Conservation (phyloP, 345 rosid genomes). For the Citrus reticulata region DNA sequence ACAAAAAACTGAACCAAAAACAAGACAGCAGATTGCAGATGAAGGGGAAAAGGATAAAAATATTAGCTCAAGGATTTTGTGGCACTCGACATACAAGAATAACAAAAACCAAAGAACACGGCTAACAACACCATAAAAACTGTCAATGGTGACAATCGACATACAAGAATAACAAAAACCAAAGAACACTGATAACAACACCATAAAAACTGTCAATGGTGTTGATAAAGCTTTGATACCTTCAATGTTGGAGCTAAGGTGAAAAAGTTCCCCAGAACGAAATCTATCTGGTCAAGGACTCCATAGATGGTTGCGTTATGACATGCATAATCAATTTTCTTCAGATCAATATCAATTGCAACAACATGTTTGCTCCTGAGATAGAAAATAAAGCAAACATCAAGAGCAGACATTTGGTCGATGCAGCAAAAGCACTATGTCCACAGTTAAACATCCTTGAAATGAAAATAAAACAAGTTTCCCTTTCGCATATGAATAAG, state of each 20-base stretch:
- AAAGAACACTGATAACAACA: background rate
- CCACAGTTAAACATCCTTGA: background rate
- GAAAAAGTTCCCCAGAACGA: slow-evolving; percentile 73
- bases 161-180: background rate
- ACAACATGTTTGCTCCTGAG: slow-evolving; percentile 68
- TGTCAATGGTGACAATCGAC: background rate
- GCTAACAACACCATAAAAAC: background rate
- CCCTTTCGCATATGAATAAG: background rate
- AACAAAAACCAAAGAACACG: background rate
- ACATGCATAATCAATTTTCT: slow-evolving; percentile 69
- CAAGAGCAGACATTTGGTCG: background rate
- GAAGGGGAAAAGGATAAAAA: background rate
- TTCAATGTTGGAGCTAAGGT: slow-evolving; percentile 62
- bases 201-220: background rate
- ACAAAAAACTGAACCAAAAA: background rate
- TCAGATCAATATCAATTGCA: slow-evolving; percentile 80
- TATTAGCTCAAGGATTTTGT: background rate
- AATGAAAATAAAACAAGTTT: background rate
- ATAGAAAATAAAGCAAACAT: slow-evolving; percentile 19
- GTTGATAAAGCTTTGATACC: slow-evolving; percentile 30
- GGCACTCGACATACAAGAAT: background rate
- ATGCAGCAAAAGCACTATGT: background rate
- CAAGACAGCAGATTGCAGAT: background rate
- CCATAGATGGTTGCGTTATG: slow-evolving; percentile 86
- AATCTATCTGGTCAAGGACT: slow-evolving; percentile 73